phyloP scores from a whole-genome alignment of 2,329 filamentous ascomycete genomes.

The Cercospora sp. region DNA sequence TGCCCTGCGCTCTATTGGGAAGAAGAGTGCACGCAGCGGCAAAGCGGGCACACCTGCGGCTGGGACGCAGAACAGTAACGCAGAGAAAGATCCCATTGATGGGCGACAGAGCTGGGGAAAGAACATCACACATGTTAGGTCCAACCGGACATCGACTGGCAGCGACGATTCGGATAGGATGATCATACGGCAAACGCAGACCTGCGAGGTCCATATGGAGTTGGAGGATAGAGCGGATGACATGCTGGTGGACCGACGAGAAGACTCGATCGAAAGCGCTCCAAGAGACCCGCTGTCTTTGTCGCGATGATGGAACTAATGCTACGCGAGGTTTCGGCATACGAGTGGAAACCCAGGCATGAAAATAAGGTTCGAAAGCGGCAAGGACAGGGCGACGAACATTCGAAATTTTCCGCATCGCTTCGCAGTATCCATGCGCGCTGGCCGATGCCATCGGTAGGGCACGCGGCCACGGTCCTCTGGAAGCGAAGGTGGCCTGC shows the following conservation, averaged over 20 bases:
- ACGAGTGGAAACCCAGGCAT: not conserved
- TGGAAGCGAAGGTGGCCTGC: not conserved
- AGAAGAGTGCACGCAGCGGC: conserved; percentile 15
- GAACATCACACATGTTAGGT: conserved; percentile 23
- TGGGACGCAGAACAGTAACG: conserved; percentile 8
- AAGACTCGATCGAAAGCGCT: not conserved
- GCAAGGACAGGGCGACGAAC: not conserved
- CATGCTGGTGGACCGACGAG: not conserved
- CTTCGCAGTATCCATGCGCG: not conserved
- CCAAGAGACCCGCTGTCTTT: not conserved
- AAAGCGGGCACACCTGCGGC: conserved; percentile 9
- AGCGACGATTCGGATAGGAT: conserved; percentile 27
- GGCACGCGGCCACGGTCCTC: not conserved
- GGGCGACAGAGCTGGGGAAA: conserved; percentile 15
- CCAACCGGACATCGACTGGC: conserved; percentile 12
- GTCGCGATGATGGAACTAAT: not conserved
- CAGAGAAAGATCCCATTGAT: not conserved
- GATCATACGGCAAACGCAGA: conserved; percentile 31
- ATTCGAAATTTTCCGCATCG: not conserved
- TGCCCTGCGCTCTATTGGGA: conserved; percentile 21
- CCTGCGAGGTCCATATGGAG: conserved; percentile 27
- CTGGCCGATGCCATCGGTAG: not conserved
- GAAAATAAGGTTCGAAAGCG: not conserved
- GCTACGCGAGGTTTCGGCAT: not conserved
- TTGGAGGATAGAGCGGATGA: not conserved